These are phyloP conservation scores for Scheffersomyces illinoinensis DNA, from an alignment of 1,139 yeast genomes.

Conservation along the genomic window DNA sequence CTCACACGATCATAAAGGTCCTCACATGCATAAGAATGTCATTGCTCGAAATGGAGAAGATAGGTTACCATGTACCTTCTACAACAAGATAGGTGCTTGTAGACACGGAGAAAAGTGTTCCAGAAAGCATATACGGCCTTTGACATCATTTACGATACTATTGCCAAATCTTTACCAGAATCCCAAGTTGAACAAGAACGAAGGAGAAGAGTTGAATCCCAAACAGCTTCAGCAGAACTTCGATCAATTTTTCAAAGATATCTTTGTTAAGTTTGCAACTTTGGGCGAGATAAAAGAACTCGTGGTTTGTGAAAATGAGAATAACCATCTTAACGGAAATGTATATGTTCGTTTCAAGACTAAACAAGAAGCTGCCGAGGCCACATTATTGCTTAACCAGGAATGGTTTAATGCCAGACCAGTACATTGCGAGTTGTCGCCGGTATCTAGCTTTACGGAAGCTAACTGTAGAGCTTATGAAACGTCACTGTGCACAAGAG, in stretches of 20 bases:
- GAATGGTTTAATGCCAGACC: constrained; percentile 86
- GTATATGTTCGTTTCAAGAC: constrained; percentile 67
- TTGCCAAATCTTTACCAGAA: constrained; percentile 71
- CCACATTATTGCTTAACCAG: constrained; percentile 62
- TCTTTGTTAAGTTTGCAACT: constrained; percentile 65
- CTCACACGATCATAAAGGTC: not conserved
- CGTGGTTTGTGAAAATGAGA: constrained; percentile 80
- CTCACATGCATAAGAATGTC: not conserved
- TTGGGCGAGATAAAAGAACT: constrained; percentile 66
- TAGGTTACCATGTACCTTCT: constrained; percentile 51
- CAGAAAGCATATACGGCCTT: constrained; percentile 71
- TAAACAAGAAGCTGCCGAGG: constrained; percentile 60
- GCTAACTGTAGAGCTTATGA: constrained; percentile 78
- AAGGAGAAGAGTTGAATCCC: constrained; percentile 23
- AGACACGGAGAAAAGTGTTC: constrained; percentile 92
- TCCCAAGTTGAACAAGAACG: constrained; percentile 49
- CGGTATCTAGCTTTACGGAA: constrained; percentile 70
- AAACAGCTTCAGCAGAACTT: constrained; percentile 53
- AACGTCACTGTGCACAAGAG: constrained; percentile 63
- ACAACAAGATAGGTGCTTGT: constrained; percentile 86
- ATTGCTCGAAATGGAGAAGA: constrained; percentile 15
- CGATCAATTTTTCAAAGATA: constrained; percentile 70
- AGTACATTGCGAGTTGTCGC: constrained; percentile 77
- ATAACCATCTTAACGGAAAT: constrained; percentile 79
- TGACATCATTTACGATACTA: constrained; percentile 64